Evolutionary conservation across 2,329 filamentous ascomycete species (phyloP).

Genomic region (Leptographium wingfieldii): DNA sequence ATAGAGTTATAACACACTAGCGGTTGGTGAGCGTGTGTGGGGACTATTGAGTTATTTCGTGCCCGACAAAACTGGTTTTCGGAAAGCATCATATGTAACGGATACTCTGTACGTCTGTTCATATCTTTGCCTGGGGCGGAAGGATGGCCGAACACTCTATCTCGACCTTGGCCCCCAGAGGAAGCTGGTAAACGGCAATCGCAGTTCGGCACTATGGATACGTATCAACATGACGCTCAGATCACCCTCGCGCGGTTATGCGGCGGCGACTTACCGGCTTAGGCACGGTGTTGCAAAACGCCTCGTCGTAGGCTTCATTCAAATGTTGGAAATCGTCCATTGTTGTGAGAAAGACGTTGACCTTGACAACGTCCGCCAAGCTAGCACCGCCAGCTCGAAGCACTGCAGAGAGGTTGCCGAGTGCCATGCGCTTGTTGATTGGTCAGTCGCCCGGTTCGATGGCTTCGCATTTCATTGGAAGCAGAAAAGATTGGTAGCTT

Average conservation of each 20-base stretch:
- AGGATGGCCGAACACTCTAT: conserved; percentile 41
- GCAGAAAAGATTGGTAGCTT: too few species aligned
- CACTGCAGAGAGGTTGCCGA: conserved; percentile 46
- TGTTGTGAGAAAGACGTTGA: conserved; percentile 51
- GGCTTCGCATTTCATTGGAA: not conserved
- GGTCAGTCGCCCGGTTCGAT: not conserved
- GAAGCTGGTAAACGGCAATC: conserved; percentile 61
- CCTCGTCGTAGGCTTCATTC: conserved; percentile 41
- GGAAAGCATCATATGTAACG: not conserved
- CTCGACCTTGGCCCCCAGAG: conserved; percentile 58
- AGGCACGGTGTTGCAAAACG: conserved; percentile 27
- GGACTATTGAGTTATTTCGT: not conserved
- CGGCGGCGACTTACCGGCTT: conserved; percentile 28
- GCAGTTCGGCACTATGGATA: conserved; percentile 41
- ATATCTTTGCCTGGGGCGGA: not conserved
- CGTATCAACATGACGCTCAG: not conserved
- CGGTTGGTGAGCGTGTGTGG: not conserved
- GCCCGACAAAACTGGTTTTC: not conserved
- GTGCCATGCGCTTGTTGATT: conserved; percentile 34
- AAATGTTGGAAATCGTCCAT: conserved; percentile 52
- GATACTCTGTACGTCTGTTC: not conserved
- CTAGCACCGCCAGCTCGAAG: conserved; percentile 47
- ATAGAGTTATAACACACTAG: not conserved
- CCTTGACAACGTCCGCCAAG: conserved; percentile 50
- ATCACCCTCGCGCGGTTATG: not conserved